Evolutionary conservation across 805 yeast genomes (phyloP).

Genomic region (Kodamaea kaohsiungensis): DNA sequence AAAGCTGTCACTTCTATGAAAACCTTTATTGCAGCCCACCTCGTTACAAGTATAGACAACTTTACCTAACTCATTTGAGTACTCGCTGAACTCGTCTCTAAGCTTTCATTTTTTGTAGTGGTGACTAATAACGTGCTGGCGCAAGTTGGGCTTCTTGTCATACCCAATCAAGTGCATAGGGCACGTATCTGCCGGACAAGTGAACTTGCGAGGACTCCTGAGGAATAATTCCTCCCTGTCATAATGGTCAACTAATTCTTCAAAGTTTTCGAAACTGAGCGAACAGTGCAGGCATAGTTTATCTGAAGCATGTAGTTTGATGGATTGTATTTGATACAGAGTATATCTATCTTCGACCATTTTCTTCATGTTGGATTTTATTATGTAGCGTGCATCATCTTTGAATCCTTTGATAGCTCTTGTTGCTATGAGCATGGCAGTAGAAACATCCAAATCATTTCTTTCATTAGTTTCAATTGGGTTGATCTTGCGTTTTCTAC

Average conservation of each 20-base stretch:
- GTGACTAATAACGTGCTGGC: slow-evolving; percentile 29
- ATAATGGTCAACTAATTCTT: slow-evolving; percentile 36
- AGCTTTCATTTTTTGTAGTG: slow-evolving; percentile 25
- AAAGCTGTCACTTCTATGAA: slow-evolving; percentile 17
- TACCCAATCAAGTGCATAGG: slow-evolving; percentile 46
- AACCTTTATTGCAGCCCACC: slow-evolving; percentile 14
- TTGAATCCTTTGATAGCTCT: slow-evolving; percentile 2
- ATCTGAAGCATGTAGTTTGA: slow-evolving; percentile 8
- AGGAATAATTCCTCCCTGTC: slow-evolving; percentile 27
- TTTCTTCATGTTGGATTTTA: background rate
- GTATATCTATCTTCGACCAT: background rate
- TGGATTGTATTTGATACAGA: background rate
- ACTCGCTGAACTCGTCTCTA: slow-evolving; percentile 5
- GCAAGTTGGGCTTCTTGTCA: slow-evolving; percentile 27
- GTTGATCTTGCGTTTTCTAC: background rate
- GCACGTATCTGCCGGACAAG: slow-evolving; percentile 33
- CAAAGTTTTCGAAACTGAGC: slow-evolving; percentile 27
- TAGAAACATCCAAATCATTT: slow-evolving; percentile 8
- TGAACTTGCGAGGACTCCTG: slow-evolving; percentile 25
- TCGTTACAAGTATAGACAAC: slow-evolving; percentile 13
- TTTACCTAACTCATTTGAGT: slow-evolving; percentile 4
- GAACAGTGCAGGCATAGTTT: slow-evolving; percentile 30
- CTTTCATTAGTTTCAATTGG: slow-evolving; percentile 2
- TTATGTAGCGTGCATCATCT: background rate
- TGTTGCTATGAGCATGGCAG: slow-evolving; percentile 8